Evolutionary conservation across 2,329 filamentous ascomycete genomes (phyloP).

Genomic region (Fusarium mexicanum): DNA sequence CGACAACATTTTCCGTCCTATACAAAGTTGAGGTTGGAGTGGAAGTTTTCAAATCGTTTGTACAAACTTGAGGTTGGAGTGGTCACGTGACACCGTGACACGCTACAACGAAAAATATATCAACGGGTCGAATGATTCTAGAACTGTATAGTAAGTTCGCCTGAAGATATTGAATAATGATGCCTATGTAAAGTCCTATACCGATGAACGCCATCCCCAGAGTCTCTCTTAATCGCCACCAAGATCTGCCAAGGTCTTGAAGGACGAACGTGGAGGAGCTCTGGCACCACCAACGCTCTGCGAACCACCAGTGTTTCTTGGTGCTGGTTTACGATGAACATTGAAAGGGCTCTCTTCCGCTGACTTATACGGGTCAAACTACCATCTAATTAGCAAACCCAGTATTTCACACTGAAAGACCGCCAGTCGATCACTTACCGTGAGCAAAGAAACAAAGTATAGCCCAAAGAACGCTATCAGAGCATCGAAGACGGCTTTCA

Average conservation of each 20-base stretch:
- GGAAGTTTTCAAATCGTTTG: conserved; percentile 18
- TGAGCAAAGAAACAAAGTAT: conserved; percentile 70
- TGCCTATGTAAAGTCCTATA: background rate
- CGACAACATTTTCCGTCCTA: conserved; percentile 48
- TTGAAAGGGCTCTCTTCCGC: conserved; percentile 70
- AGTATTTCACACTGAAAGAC: background rate
- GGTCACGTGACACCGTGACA: too few relatives aligned
- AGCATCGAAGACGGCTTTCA: conserved; percentile 58
- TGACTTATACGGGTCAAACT: conserved; percentile 71
- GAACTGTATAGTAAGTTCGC: background rate
- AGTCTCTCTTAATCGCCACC: conserved; percentile 43
- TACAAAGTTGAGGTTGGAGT: conserved; percentile 24
- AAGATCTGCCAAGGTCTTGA: conserved; percentile 66
- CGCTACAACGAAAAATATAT: background rate
- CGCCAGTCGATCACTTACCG: conserved; percentile 53
- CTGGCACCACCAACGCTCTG: conserved; percentile 36
- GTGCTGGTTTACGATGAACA: conserved; percentile 50
- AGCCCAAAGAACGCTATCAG: conserved; percentile 67
- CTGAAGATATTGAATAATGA: background rate
- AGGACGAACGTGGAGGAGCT: conserved; percentile 50
- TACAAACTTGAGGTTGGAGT: too few relatives aligned
- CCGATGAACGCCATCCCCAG: background rate
- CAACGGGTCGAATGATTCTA: background rate
- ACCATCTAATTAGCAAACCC: conserved; percentile 38
- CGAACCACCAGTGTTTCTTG: conserved; percentile 42